Evolutionary conservation across 2,329 filamentous ascomycete genomes (phyloP), one percentile per base, ranked within the genome.

Genomic region (Chrysoporthe deuterocubensis): DNA sequence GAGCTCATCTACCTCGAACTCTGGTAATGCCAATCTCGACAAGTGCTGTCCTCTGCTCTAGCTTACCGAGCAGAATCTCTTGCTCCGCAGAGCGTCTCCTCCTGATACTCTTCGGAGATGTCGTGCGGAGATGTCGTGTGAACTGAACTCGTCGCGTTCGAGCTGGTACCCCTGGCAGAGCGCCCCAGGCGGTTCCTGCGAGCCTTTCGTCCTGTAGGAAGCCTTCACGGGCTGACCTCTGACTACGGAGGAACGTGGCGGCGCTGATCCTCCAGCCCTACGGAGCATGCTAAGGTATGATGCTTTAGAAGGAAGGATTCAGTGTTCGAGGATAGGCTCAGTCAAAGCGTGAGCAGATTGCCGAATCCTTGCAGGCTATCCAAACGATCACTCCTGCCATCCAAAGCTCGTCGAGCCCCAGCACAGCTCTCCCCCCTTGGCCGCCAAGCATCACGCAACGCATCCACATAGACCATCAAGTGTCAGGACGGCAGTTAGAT

Each of bases 211-310:
- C 3, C n/a, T 44, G 37, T 57, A 3, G 7, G 34, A n/a, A 16
- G 32, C 14, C 18, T 18, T 5, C 18, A 18, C 18, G 1, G 18
- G 26, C n/a, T 42, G 40, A 6, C 11, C n/a, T 60, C 26, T 34
- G 21, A 54, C 50, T 4, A n/a, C 16, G 21, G 57, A 59, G 13
- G 32, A 60, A 26, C 40, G 34, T 44, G 16, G 40, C 40, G 16
- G 40, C 40, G 57, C 40, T 32, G 40, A 60, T 60, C 57, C n/a
- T 60, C 57, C 40, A 32, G 40, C n/a, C 57, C 40, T 44, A 13
- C 40, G 18, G 21, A 60, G 57, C 57, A 43, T 8, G 26, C 26
- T 26, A 26, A 26, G 26, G 26, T 26, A 37, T 13, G 54, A 57
- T 8, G 34, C 34, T 16, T 13, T 60, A n/a, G 57, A 40, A 14